A percentile compares a stretch with the other conserved stretches of the same genome.
These are phyloP conservation scores for Cyanidiococcus yangmingshanensis DNA, from an alignment of 23 red algal species.

Conservation along the genomic window DNA sequence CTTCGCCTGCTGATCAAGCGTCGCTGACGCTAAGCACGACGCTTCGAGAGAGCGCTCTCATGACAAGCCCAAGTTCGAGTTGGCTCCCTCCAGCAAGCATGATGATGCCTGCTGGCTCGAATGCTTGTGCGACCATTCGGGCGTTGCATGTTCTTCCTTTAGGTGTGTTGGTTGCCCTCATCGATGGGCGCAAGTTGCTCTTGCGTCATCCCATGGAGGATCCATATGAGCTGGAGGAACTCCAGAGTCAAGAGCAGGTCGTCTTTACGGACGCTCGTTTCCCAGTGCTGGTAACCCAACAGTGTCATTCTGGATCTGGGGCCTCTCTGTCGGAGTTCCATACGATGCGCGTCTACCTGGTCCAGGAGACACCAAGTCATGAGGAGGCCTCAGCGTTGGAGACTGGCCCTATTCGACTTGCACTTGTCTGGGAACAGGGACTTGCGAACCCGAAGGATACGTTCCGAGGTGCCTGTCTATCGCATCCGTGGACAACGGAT, in stretches of 20 bases:
- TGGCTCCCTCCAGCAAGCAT: neutral
- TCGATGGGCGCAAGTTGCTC: slow-evolving; percentile 9
- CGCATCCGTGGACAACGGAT: neutral
- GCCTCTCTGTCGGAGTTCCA: neutral
- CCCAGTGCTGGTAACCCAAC: slow-evolving; percentile 8
- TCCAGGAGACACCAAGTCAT: neutral
- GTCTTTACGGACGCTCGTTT: neutral
- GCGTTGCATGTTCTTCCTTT: neutral
- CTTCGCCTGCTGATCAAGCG: neutral
- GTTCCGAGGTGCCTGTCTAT: neutral
- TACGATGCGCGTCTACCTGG: neutral
- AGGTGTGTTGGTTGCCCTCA: neutral
- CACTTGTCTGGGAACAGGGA: neutral
- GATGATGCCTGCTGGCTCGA: neutral
- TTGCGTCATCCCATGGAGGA: neutral
- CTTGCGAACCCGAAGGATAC: neutral
- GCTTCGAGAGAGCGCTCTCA: neutral
- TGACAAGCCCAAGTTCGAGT: neutral
- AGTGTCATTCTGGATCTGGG: neutral
- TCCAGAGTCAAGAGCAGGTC: neutral
- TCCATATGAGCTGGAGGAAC: neutral
- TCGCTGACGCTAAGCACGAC: neutral
- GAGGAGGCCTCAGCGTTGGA: neutral
- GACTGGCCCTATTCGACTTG: neutral
- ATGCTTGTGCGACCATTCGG: neutral